phyloP scores from a whole-genome alignment of 2,329 filamentous ascomycete species.

The Salinomyces thailandicus region DNA sequence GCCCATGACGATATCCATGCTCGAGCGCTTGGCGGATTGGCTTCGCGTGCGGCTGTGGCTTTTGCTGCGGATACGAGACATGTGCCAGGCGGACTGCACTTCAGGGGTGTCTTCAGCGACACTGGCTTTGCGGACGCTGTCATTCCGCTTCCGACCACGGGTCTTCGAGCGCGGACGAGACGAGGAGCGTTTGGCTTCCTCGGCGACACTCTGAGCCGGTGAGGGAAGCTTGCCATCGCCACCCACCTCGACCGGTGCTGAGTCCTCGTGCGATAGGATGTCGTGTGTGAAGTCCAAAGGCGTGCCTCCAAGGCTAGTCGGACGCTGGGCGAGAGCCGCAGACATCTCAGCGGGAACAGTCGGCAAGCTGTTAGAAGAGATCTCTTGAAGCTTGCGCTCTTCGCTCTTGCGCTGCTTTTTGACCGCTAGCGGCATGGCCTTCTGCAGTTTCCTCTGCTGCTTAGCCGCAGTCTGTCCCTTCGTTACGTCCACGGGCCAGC shows the following conservation, averaged over 20 bases:
- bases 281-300: too few species aligned
- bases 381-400: constrained; percentile 3
- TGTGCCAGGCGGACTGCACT: constrained; percentile 4
- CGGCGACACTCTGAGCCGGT: background rate
- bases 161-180: constrained; percentile 4
- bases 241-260: background rate
- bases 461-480: constrained; percentile 7
- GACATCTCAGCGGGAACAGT: constrained; percentile 1
- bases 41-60: constrained; percentile 13
- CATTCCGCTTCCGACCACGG: constrained; percentile 18
- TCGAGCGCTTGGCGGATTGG: constrained; percentile 7
- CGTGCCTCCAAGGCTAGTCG: background rate
- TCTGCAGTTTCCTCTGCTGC: constrained; percentile 22
- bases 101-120: constrained; percentile 6
- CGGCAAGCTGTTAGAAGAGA: background rate
- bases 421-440: constrained; percentile 20
- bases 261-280: background rate
- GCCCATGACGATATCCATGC: constrained; percentile 5
- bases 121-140: constrained; percentile 9
- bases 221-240: background rate
- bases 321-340: background rate
- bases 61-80: constrained; percentile 12
- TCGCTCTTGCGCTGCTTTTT: constrained; percentile 13
- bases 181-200: background rate
- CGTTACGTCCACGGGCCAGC: constrained; percentile 1